Base-by-base conservation (phyloP, 2,329 filamentous ascomycete genomes). In the Rosellinia necatrix region DNA sequence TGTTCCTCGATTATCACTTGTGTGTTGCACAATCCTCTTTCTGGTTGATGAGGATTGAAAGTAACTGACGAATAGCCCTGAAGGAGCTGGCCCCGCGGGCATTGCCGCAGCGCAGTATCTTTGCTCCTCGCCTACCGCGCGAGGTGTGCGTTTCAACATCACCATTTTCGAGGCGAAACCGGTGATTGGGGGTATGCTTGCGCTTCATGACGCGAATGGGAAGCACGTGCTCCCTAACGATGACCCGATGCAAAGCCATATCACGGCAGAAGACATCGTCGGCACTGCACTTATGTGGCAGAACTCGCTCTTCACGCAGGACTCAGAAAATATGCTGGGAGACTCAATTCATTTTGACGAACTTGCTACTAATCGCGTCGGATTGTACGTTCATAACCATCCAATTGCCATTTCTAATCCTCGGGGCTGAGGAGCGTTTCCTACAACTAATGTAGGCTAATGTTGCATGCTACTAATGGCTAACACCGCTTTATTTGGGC, bases 1-100 rank as follows among this genome's bases (percentile, higher is more conserved):
- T 37, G 62, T 5, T n/a, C n/a, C n/a, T n/a, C n/a, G n/a, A n/a
- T n/a, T 17, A 8, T 24, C 7, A 10, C n/a, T n/a, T n/a, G n/a
- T n/a, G n/a, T n/a, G n/a, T n/a, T n/a, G n/a, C n/a, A n/a, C n/a
- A n/a, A n/a, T n/a, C n/a, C n/a, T n/a, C n/a, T n/a, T n/a, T n/a
- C n/a, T n/a, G n/a, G n/a, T n/a, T n/a, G n/a, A n/a, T n/a, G n/a
- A n/a, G n/a, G n/a, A n/a, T n/a, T 27, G 19, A 3, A 53, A 51
- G 22, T 6, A 6, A 17, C n/a, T n/a, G 15, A 27, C 17, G 34
- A 32, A 53, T 21, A 48, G 19, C n/a, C 5, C 3, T 15, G 6
- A 47, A 67, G 66, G 66, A n/a, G 64, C 64, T 17, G 66, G 66
- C 7, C 65, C 66, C 13, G 65, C 64, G 1, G 66, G 66, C 7